Evolutionary conservation across 2,329 filamentous ascomycete genomes (phyloP).

Genomic region (Sclerotinia trifoliorum): DNA sequence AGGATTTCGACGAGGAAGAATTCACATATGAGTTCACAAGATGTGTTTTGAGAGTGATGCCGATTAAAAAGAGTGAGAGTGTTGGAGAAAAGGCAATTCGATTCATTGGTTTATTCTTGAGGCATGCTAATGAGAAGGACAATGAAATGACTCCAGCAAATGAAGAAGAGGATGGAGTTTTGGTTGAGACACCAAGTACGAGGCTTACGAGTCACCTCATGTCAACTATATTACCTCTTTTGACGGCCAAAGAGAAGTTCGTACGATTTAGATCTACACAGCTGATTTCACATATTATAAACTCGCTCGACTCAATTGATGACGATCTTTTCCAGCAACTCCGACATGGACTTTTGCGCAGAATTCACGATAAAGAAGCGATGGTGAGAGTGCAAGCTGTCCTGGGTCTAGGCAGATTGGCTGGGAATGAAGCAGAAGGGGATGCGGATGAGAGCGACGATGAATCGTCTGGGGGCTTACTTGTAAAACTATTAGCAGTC

Average conservation of each 20-base stretch:
- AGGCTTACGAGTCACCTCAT: slow-evolving; percentile 75
- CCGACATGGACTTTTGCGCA: slow-evolving; percentile 73
- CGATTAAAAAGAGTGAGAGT: slow-evolving; percentile 86
- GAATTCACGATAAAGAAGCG: slow-evolving; percentile 90
- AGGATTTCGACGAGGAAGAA: slow-evolving; percentile 77
- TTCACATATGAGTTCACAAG: slow-evolving; percentile 85
- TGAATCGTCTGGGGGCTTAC: slow-evolving; percentile 65
- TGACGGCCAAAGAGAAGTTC: slow-evolving; percentile 86
- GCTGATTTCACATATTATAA: slow-evolving; percentile 85
- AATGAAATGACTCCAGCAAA: slow-evolving; percentile 62
- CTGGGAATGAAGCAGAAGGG: slow-evolving; percentile 72
- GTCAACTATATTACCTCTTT: slow-evolving; percentile 69
- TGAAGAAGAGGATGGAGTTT: slow-evolving; percentile 66
- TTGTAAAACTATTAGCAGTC: slow-evolving; percentile 82
- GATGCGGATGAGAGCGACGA: slow-evolving; percentile 69
- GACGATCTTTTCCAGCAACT: slow-evolving; percentile 86
- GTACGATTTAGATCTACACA: slow-evolving; percentile 89
- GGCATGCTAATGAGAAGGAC: slow-evolving; percentile 68
- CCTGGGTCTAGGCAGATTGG: slow-evolving; percentile 80
- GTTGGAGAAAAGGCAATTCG: slow-evolving; percentile 83
- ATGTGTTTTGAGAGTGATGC: slow-evolving; percentile 77
- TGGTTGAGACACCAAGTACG: slow-evolving; percentile 80
- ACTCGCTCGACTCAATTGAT: slow-evolving; percentile 87
- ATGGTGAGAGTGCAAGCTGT: slow-evolving; percentile 91
- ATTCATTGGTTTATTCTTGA: slow-evolving; percentile 85